Evolutionary conservation across 805 yeast species (phyloP).

Genomic region (Metahyphopichia silvanorum): DNA sequence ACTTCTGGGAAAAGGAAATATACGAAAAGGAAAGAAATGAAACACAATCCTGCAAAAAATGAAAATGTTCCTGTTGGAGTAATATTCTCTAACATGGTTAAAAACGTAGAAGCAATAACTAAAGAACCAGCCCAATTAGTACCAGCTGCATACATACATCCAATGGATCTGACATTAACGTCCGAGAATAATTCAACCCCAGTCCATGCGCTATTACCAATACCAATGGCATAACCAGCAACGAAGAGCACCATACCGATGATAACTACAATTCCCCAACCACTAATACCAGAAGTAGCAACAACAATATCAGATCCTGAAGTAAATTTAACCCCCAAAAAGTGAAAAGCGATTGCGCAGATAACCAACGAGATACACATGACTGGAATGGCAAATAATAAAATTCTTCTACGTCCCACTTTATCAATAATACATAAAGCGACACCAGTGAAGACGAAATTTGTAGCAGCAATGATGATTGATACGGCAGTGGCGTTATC

Average conservation of each 20-base stretch:
- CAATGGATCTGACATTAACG: conserved; percentile 82
- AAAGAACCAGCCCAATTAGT: conserved; percentile 95
- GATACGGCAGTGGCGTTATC: conserved; percentile 91
- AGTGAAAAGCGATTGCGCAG: conserved; percentile 91
- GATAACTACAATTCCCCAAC: conserved; percentile 88
- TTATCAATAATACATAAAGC: conserved; percentile 86
- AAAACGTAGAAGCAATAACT: conserved; percentile 84
- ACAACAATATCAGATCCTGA: conserved; percentile 41
- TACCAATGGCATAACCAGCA: conserved; percentile 89
- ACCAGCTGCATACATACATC: conserved; percentile 87
- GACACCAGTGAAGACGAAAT: conserved; percentile 79
- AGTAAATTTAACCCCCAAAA: conserved; percentile 58
- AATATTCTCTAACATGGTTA: conserved; percentile 89
- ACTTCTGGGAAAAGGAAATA: conserved; percentile 90
- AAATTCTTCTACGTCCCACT: conserved; percentile 83
- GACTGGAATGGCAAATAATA: conserved; percentile 78
- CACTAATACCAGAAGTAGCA: conserved; percentile 46
- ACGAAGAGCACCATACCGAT: conserved; percentile 83
- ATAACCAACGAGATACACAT: conserved; percentile 75
- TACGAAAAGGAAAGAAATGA: conserved; percentile 67
- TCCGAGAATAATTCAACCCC: conserved; percentile 95
- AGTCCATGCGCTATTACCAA: conserved; percentile 98
- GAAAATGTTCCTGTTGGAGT: conserved; percentile 96
- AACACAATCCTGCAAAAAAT: conserved; percentile 80
- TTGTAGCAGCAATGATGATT: conserved; percentile 89